These are phyloP conservation scores for Mycothermus thermophilus DNA, from an alignment of 495 filamentous ascomycete genomes.

Conservation along the genomic window DNA sequence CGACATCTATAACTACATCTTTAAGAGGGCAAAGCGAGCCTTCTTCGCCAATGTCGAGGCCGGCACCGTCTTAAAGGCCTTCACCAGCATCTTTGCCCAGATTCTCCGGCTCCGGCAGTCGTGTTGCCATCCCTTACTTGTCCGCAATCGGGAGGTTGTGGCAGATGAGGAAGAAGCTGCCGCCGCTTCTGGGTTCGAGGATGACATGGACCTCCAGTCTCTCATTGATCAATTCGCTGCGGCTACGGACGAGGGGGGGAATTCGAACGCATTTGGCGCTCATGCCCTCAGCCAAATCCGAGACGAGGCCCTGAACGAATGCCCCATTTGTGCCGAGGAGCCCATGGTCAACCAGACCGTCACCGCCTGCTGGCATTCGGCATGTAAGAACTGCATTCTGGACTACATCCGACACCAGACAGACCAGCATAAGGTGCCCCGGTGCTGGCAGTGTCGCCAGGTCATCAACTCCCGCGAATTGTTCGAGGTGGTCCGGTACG, in stretches of 20 bases:
- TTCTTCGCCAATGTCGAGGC: slow-evolving; percentile 78
- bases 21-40: slow-evolving; percentile 62
- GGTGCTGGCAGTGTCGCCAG: slow-evolving; percentile 82
- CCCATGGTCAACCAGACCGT: slow-evolving; percentile 89
- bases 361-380: slow-evolving; percentile 91
- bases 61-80: slow-evolving; percentile 85
- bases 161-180: slow-evolving; percentile 82
- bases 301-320: slow-evolving; percentile 75
- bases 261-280: slow-evolving; percentile 60
- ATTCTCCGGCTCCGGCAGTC: slow-evolving; percentile 87
- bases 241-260: slow-evolving; percentile 49
- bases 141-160: slow-evolving; percentile 68
- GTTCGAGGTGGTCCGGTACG: slow-evolving; percentile 66
- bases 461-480: slow-evolving; percentile 69
- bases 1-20: slow-evolving; percentile 86
- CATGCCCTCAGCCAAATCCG: slow-evolving; percentile 84
- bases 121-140: slow-evolving; percentile 84
- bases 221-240: slow-evolving; percentile 72
- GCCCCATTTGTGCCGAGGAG: slow-evolving; percentile 87
- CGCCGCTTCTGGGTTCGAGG: slow-evolving; percentile 62
- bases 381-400: slow-evolving; percentile 80
- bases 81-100: slow-evolving; percentile 92
- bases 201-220: slow-evolving; percentile 89
- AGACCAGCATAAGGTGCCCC: slow-evolving; percentile 55
- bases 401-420: slow-evolving; percentile 78